These are phyloP conservation scores for Xylaria telfairii DNA, from an alignment of 495 filamentous ascomycete species.

Conservation along the genomic window DNA sequence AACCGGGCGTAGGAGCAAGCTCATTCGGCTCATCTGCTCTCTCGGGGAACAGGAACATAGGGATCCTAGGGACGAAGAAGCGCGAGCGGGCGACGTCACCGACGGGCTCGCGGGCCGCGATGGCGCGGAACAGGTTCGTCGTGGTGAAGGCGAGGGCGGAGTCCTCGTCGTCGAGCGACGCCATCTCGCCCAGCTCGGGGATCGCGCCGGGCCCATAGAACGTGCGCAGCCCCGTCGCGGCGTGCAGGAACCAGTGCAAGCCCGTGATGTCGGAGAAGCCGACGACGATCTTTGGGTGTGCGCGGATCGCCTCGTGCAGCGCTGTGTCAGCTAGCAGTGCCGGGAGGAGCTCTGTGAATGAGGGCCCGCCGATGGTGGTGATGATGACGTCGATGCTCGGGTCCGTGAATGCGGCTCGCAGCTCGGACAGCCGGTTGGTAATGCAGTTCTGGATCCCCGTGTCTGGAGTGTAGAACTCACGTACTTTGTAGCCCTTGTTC, in stretches of 20 bases:
- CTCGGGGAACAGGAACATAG: background rate
- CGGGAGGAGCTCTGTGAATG: slow-evolving; percentile 39
- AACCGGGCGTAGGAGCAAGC: slow-evolving; percentile 22
- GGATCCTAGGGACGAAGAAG: slow-evolving; percentile 14
- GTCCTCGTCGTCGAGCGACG: slow-evolving; percentile 26
- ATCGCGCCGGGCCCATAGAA: slow-evolving; percentile 45
- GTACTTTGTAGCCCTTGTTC: slow-evolving; percentile 30
- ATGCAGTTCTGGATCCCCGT: slow-evolving; percentile 31
- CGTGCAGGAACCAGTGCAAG: slow-evolving; percentile 42
- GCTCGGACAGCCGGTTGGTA: slow-evolving; percentile 31
- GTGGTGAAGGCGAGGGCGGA: slow-evolving; percentile 28
- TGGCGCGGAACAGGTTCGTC: slow-evolving; percentile 26
- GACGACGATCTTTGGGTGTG: slow-evolving; percentile 44
- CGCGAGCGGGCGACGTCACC: slow-evolving; percentile 29
- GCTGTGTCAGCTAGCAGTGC: slow-evolving; percentile 36
- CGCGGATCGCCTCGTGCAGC: slow-evolving; percentile 33
- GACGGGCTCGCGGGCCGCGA: slow-evolving; percentile 22
- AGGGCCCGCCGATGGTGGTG: slow-evolving; percentile 39
- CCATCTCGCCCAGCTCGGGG: slow-evolving; percentile 37
- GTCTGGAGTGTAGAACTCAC: slow-evolving; percentile 29
- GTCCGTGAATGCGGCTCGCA: slow-evolving; percentile 37
- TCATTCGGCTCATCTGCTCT: slow-evolving; percentile 1
- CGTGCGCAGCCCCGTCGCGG: slow-evolving; percentile 41
- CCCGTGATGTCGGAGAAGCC: slow-evolving; percentile 47
- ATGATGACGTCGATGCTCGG: slow-evolving; percentile 38